Evolutionary conservation across 768 basidiomycete species (phyloP).

Genomic region (Leccinum arenicola): DNA sequence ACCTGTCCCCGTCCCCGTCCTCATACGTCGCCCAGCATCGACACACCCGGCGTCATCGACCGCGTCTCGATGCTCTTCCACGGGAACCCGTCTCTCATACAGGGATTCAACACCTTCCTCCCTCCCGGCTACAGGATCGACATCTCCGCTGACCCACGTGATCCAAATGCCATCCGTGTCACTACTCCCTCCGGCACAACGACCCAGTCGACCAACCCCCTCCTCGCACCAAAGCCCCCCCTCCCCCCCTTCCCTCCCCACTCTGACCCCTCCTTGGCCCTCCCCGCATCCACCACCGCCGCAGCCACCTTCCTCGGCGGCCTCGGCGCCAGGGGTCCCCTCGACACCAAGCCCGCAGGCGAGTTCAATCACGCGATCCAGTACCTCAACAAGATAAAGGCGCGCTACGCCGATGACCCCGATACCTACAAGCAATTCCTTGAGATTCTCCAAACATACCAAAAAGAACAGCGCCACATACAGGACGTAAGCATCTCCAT

Average conservation of each 20-base stretch:
- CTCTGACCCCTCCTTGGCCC: slow-evolving; percentile 48
- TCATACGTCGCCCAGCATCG: slow-evolving; percentile 59
- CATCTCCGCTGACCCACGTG: slow-evolving; percentile 64
- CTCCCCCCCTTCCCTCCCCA: slow-evolving; percentile 22
- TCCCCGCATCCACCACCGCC: slow-evolving; percentile 49
- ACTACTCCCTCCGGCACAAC: slow-evolving; percentile 76
- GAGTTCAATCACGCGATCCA: slow-evolving; percentile 95
- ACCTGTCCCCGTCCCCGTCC: background rate
- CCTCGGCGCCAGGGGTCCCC: slow-evolving; percentile 47
- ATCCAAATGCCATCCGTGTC: slow-evolving; percentile 74
- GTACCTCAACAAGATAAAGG: slow-evolving; percentile 98
- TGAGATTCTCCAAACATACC: slow-evolving; percentile 85
- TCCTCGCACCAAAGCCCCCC: slow-evolving; percentile 29
- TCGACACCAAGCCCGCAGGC: slow-evolving; percentile 51
- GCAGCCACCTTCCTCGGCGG: slow-evolving; percentile 67
- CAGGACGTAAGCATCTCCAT: slow-evolving; percentile 57
- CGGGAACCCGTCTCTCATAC: slow-evolving; percentile 85
- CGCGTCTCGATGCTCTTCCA: slow-evolving; percentile 92
- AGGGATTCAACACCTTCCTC: slow-evolving; percentile 97
- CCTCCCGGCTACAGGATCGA: slow-evolving; percentile 95
- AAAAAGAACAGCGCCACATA: slow-evolving; percentile 74
- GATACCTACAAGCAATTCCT: slow-evolving; percentile 90
- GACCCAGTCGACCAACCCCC: slow-evolving; percentile 54
- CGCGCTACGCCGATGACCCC: slow-evolving; percentile 82
- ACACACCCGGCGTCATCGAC: slow-evolving; percentile 96